These are phyloP conservation scores for Chalara sp. DNA, from an alignment of 2,329 filamentous ascomycete species.

Conservation along the genomic window DNA sequence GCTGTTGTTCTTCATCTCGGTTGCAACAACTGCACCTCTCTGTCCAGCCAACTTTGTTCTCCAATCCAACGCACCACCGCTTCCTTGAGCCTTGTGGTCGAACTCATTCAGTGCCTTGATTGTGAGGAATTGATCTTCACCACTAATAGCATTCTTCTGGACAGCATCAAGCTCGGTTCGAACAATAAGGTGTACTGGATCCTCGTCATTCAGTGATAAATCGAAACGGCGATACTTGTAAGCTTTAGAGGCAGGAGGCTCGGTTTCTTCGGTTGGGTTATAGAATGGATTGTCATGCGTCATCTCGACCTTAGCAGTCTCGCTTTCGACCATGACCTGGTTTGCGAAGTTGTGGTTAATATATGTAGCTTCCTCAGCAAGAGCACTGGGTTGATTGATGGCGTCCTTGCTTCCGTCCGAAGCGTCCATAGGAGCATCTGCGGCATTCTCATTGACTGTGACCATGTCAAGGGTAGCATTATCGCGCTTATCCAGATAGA, in stretches of 20 bases:
- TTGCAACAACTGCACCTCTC: conserved; percentile 93
- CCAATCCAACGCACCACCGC: conserved; percentile 94
- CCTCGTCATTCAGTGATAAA: conserved; percentile 81
- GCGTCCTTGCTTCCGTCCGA: conserved; percentile 88
- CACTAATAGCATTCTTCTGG: conserved; percentile 87
- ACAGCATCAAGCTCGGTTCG: conserved; percentile 94
- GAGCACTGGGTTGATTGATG: conserved; percentile 87
- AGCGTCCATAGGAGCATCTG: conserved; percentile 85
- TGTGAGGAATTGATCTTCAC: conserved; percentile 84
- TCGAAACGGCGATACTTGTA: conserved; percentile 99
- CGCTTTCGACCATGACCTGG: conserved; percentile 83
- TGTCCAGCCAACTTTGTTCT: conserved; percentile 88
- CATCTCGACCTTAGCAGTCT: conserved; percentile 75
- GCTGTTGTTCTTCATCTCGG: conserved; percentile 99
- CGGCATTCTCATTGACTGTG: conserved; percentile 97
- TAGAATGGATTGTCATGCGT: conserved; percentile 93
- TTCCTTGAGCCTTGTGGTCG: conserved; percentile 94
- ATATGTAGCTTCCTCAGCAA: conserved; percentile 96
- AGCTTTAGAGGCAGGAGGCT: conserved; percentile 88
- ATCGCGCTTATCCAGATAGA: conserved; percentile 98
- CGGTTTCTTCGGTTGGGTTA: conserved; percentile 85
- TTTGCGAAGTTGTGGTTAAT: conserved; percentile 99
- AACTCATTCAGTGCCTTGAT: conserved; percentile 99
- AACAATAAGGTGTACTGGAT: conserved; percentile 87
- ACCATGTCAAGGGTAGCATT: conserved; percentile 94